Evolutionary conservation across 495 filamentous ascomycete species (phyloP).

Genomic region (Xylaria palmicola): DNA sequence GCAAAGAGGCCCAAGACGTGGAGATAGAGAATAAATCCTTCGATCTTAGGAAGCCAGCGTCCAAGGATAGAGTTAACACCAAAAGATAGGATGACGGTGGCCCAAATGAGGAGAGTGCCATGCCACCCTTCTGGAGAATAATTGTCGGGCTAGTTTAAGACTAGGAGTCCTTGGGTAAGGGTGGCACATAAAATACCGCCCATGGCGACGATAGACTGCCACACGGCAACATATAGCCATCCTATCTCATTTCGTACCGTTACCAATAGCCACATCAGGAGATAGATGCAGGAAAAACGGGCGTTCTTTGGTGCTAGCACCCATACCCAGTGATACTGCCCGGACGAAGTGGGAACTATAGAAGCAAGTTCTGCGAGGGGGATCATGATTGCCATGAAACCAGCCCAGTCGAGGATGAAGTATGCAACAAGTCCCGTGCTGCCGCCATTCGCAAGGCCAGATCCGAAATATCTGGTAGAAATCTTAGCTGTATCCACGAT

Average conservation of each 20-base stretch:
- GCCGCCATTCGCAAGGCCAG: slow-evolving; percentile 26
- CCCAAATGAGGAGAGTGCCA: slow-evolving; percentile 56
- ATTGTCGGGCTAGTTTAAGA: slow-evolving; percentile 52
- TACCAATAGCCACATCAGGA: slow-evolving; percentile 28
- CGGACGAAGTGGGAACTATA: slow-evolving; percentile 23
- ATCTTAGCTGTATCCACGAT: no score
- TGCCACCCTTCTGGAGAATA: slow-evolving; percentile 46
- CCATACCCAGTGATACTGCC: slow-evolving; percentile 50
- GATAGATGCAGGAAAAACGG: slow-evolving; percentile 57
- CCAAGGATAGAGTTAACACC: slow-evolving; percentile 57
- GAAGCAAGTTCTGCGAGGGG: slow-evolving; percentile 27
- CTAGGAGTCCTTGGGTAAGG: slow-evolving; percentile 57
- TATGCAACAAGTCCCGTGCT: slow-evolving; percentile 17
- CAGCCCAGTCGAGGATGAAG: slow-evolving; percentile 19
- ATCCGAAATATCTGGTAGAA: slow-evolving; percentile 5
- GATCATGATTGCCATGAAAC: slow-evolving; percentile 13
- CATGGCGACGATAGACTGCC: slow-evolving; percentile 53
- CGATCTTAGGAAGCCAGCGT: slow-evolving; percentile 55
- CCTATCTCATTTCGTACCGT: slow-evolving; percentile 32
- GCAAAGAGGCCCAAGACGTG: slow-evolving; percentile 62
- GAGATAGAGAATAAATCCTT: slow-evolving; percentile 55
- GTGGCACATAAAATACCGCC: slow-evolving; percentile 51
- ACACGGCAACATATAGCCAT: slow-evolving; percentile 59
- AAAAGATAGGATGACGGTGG: slow-evolving; percentile 48
- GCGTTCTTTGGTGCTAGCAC: slow-evolving; percentile 51